These are phyloP conservation scores for Avena insularis DNA, from an alignment of 176 grass and related monocot genomes.

Conservation along the genomic window DNA sequence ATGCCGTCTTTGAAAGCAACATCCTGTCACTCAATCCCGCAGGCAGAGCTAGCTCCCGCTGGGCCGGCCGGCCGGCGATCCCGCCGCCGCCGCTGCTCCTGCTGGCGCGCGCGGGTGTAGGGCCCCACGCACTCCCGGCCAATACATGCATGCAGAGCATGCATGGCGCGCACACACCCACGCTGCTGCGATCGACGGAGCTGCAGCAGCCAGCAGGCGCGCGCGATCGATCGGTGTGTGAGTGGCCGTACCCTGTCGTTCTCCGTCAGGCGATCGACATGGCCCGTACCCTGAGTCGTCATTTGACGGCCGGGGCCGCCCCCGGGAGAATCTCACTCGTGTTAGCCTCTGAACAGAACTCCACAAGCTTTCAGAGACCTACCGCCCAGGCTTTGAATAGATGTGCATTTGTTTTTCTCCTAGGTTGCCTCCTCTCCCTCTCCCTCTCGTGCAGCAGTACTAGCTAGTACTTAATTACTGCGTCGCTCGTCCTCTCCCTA, in stretches of 20 bases:
- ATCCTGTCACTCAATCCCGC: slow-evolving; percentile 15
- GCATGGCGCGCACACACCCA: neutral
- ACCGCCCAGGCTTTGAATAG: slow-evolving; percentile 24
- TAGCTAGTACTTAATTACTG: neutral
- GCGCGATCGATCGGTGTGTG: neutral
- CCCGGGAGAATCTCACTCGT: slow-evolving; percentile 49
- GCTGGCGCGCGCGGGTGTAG: neutral
- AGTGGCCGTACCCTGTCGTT: slow-evolving; percentile 39
- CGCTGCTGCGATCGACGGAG: neutral
- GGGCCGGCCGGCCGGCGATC: slow-evolving; percentile 39
- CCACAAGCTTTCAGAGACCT: neutral
- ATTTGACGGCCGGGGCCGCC: slow-evolving; percentile 55
- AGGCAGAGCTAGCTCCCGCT: slow-evolving; percentile 2
- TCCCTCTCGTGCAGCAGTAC: neutral
- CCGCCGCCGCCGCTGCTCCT: slow-evolving; percentile 46
- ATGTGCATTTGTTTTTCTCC: slow-evolving; percentile 13
- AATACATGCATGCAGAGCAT: slow-evolving; percentile 14
- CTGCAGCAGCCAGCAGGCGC: neutral
- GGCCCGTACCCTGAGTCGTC: slow-evolving; percentile 55
- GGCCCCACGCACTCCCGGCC: slow-evolving; percentile 31
- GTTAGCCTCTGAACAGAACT: slow-evolving; percentile 7
- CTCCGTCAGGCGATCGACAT: slow-evolving; percentile 41
- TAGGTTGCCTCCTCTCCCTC: neutral
- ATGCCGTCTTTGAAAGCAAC: slow-evolving; percentile 21
- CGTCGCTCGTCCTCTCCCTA: neutral